Percentiles rank a stretch among this genome's conserved stretches.
Conservation (phyloP, 2,329 filamentous ascomycete species). For the Fusarium secorum region DNA sequence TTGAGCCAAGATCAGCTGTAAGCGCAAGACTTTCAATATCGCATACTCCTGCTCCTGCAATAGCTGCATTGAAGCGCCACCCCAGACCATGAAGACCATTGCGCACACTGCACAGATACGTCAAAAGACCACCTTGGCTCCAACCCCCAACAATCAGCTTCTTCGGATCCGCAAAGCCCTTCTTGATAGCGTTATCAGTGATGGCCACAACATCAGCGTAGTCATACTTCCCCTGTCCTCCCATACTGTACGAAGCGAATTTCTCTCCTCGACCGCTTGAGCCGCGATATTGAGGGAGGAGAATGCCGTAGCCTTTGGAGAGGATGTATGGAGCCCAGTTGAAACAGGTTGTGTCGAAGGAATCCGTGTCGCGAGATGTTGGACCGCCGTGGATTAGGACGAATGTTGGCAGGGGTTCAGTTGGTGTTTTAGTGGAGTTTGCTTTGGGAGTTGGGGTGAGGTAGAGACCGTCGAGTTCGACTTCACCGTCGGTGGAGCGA, state of each 20-base stretch:
- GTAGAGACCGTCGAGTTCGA: conserved; percentile 21
- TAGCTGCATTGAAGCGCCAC: conserved; percentile 48
- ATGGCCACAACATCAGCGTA: conserved; percentile 49
- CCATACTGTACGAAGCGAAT: conserved; percentile 44
- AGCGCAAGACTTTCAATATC: conserved; percentile 49
- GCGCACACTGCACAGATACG: conserved; percentile 48
- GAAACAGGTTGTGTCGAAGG: conserved; percentile 41
- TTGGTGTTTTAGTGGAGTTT: background rate
- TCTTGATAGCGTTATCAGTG: conserved; percentile 45
- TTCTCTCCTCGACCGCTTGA: conserved; percentile 44
- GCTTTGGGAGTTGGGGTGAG: conserved; percentile 1
- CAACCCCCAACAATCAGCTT: conserved; percentile 48
- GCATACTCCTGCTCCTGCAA: conserved; percentile 48
- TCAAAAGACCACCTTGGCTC: conserved; percentile 50
- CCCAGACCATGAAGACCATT: conserved; percentile 45
- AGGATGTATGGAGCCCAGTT: conserved; percentile 46
- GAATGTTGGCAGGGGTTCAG: conserved; percentile 12
- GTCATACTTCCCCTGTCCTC: conserved; percentile 47
- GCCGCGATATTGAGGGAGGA: conserved; percentile 51
- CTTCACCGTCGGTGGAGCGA: conserved; percentile 14
- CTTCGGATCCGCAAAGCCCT: conserved; percentile 43
- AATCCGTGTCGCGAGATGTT: conserved; percentile 9
- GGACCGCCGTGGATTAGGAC: conserved; percentile 28
- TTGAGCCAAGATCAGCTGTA: conserved; percentile 37
- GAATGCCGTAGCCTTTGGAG: conserved; percentile 47